A percentile compares a stretch with the other conserved stretches of the same genome.
These are phyloP conservation scores for Elsinoe ampelina DNA, from an alignment of 2,329 filamentous ascomycete genomes.

Conservation along the genomic window DNA sequence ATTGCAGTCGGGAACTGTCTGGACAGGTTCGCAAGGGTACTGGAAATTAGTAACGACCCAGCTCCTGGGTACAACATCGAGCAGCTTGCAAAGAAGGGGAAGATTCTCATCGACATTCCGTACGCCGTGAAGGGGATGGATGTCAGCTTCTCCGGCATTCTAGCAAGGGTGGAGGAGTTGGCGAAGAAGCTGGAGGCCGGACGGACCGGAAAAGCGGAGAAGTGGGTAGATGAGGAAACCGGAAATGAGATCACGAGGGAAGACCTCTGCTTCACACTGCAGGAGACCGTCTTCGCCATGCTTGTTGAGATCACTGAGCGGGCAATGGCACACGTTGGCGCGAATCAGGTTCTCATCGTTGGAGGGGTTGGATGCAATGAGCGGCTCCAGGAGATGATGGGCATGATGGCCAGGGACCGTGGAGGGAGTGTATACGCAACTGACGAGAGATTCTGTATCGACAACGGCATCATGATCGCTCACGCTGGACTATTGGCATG, in stretches of 20 bases:
- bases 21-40: slow-evolving; percentile 85
- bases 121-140: slow-evolving; percentile 99
- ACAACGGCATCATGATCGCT: slow-evolving; percentile 99
- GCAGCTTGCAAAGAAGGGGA: slow-evolving; percentile 70
- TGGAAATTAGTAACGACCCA: slow-evolving; percentile 88
- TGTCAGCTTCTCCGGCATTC: slow-evolving; percentile 86
- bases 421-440: slow-evolving; percentile 89
- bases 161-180: slow-evolving; percentile 72
- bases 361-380: slow-evolving; percentile 95
- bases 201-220: slow-evolving; percentile 18
- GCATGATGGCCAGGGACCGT: slow-evolving; percentile 78
- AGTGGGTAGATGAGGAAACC: slow-evolving; percentile 34
- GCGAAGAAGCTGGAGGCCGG: slow-evolving; percentile 54
- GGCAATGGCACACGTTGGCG: slow-evolving; percentile 95
- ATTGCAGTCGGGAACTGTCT: slow-evolving; percentile 97
- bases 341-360: slow-evolving; percentile 82
- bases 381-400: slow-evolving; percentile 97
- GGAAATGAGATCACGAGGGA: slow-evolving; percentile 60
- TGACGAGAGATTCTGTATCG: slow-evolving; percentile 95
- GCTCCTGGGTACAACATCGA: slow-evolving; percentile 98
- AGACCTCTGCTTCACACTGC: slow-evolving; percentile 86
- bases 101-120: slow-evolving; percentile 71
- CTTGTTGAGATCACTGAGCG: slow-evolving; percentile 96
- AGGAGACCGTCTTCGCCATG: slow-evolving; percentile 96
- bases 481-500: slow-evolving; percentile 86